Base-by-base conservation (phyloP, 2,329 filamentous ascomycete genomes). In the Aureobasidium sp. region DNA sequence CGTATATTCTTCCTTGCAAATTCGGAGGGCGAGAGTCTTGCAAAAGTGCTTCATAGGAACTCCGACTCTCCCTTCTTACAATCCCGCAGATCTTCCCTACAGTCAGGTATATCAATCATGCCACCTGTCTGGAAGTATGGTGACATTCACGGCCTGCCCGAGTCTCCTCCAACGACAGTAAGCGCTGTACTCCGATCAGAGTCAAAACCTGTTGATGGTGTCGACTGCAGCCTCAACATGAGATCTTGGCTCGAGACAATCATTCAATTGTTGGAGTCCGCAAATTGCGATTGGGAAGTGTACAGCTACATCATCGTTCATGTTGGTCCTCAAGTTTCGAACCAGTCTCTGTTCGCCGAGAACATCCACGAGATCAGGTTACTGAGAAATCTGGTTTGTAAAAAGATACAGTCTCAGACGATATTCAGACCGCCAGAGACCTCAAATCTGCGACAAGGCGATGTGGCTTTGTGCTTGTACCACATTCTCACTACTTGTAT, bases 271-370 rank as follows among this genome's bases (percentile, higher is more conserved):
- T 27, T 67, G 46, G 59, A 64, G 50, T 37, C 62, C 48, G 51
- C 59, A 34, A 36, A 17, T 24, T 63, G 62, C 27, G 59, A 64
- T 65, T 97, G 93, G 92, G 92, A 97, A 71, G 79, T 96, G 1
- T 96, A 96, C 78, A 93, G 90, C 74, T 97, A 93, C 71, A 83
- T 93, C 20, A 79, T 99, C 34, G 89, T 91, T 6, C 90, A 96
- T 72, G 78, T 97, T 10, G 89, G 91, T 1, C 88, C 90, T 32
- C 93, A 97, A 69, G 80, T 99, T 26, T 89, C 87, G 73, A 99
- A 99, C 68, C 91, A 94, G 70, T 87, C 90, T 13, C 80, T 97
- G 15, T 97, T 97, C 72, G 82, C 81, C 64, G 86, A 83, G 59
- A 85, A 90, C 6, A 85, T 90, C 41, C 81, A 84, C 2, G 87